These are phyloP conservation scores for Acacia melanoxylon DNA, from an alignment of 306 rosid species.

Conservation along the genomic window DNA sequence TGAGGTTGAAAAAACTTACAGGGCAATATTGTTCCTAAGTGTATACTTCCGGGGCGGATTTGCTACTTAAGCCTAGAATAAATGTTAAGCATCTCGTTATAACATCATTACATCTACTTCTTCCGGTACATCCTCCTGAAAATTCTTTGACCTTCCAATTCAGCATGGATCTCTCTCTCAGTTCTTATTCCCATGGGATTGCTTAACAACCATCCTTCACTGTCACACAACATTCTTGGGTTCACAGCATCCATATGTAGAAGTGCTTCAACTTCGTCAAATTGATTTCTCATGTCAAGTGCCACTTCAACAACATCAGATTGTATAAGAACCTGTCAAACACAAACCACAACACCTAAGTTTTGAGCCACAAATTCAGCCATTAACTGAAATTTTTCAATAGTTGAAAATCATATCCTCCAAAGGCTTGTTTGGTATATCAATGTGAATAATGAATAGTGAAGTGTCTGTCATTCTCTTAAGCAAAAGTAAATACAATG, in stretches of 20 bases:
- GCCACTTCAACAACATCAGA: conserved; percentile 79
- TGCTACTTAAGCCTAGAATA: not conserved
- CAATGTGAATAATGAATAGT: not conserved
- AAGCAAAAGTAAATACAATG: not conserved
- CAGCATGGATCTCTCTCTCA: conserved; percentile 93
- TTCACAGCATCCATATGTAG: conserved; percentile 48
- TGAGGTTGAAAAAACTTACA: no score
- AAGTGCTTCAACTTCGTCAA: conserved; percentile 56
- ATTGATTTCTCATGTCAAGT: conserved; percentile 70
- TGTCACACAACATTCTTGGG: conserved; percentile 47
- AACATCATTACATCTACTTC: not conserved
- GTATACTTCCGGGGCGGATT: no score
- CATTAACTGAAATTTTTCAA: not conserved
- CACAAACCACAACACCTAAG: conserved; percentile 8
- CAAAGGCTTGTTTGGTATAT: not conserved
- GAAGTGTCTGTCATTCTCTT: not conserved
- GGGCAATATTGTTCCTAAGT: no score
- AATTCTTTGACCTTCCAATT: conserved; percentile 69
- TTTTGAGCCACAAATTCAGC: not conserved
- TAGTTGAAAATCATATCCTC: not conserved
- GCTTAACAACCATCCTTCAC: conserved; percentile 80
- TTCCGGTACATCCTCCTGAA: conserved; percentile 78
- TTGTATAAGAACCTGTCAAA: conserved; percentile 67
- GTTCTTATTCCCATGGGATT: conserved; percentile 89
- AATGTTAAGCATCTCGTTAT: not conserved